A percentile compares a stretch with the other conserved stretches of the same genome.
phyloP scores from a whole-genome alignment of 306 rosid genomes.

The Canavalia gladiata region DNA sequence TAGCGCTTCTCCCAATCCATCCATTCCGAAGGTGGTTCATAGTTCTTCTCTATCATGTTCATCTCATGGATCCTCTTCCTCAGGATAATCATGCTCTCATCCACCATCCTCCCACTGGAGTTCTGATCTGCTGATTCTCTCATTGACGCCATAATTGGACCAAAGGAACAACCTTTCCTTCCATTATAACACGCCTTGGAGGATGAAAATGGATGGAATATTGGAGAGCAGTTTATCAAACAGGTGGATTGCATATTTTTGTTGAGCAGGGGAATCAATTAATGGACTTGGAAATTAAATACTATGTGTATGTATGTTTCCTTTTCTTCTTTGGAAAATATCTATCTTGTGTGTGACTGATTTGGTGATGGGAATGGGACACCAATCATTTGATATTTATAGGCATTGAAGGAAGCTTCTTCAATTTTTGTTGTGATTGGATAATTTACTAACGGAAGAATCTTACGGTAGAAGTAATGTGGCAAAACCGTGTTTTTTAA shows the following conservation, averaged over 20 bases:
- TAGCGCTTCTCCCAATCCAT: conserved; percentile 75
- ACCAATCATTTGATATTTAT: conserved; percentile 8
- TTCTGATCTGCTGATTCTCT: conserved; percentile 44
- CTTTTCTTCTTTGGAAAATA: background rate
- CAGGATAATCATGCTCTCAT: conserved; percentile 72
- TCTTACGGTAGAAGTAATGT: background rate
- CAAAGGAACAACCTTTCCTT: background rate
- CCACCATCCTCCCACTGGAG: conserved; percentile 56
- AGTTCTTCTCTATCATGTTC: conserved; percentile 77
- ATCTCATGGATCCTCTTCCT: conserved; percentile 76
- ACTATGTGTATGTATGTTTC: background rate
- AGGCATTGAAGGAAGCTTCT: background rate
- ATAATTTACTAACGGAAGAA: background rate
- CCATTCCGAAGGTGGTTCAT: conserved; percentile 75
- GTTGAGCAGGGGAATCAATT: background rate
- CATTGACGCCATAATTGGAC: conserved; percentile 36
- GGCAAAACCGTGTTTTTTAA: conserved; percentile 42
- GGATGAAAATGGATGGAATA: conserved; percentile 34
- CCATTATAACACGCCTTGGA: background rate
- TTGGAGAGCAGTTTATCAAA: conserved; percentile 19
- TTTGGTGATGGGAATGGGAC: conserved; percentile 22
- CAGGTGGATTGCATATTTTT: conserved; percentile 43
- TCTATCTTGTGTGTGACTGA: background rate
- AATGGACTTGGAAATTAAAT: background rate
- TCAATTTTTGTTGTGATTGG: background rate